Evolutionary conservation across 2,329 filamentous ascomycete species (phyloP).

Genomic region (Colletotrichum cordylinicola): DNA sequence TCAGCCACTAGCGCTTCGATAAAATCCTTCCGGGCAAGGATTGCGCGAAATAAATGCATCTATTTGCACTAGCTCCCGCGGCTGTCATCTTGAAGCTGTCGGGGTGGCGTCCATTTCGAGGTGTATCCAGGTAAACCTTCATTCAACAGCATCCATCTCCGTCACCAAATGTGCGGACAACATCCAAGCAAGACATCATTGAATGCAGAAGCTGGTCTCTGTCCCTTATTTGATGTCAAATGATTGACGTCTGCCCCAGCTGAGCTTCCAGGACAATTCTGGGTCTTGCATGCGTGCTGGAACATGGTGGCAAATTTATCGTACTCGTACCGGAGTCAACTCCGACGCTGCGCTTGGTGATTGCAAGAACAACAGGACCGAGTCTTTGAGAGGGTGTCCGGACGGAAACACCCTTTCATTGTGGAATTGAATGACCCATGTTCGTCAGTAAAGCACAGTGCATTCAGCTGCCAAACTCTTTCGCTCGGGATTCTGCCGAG

Average conservation of each 20-base stretch:
- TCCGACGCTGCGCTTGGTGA: background rate
- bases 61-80: no score
- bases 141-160: no score
- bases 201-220: no score
- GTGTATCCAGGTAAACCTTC: no score
- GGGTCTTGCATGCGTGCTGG: background rate
- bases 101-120: no score
- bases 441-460: background rate
- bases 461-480: background rate
- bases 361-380: background rate
- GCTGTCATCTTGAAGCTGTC: no score
- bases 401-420: background rate
- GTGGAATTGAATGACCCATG: background rate
- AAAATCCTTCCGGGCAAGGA: no score
- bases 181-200: no score
- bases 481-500: background rate
- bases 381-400: accelerated
- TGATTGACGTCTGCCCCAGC: background rate
- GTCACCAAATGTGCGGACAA: no score
- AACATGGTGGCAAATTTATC: background rate
- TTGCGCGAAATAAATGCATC: no score
- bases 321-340: background rate
- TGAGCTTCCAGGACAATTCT: background rate
- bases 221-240: no score
- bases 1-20: no score